Base-by-base conservation (phyloP, 768 basidiomycete genomes). In the Pholiota microspora region DNA sequence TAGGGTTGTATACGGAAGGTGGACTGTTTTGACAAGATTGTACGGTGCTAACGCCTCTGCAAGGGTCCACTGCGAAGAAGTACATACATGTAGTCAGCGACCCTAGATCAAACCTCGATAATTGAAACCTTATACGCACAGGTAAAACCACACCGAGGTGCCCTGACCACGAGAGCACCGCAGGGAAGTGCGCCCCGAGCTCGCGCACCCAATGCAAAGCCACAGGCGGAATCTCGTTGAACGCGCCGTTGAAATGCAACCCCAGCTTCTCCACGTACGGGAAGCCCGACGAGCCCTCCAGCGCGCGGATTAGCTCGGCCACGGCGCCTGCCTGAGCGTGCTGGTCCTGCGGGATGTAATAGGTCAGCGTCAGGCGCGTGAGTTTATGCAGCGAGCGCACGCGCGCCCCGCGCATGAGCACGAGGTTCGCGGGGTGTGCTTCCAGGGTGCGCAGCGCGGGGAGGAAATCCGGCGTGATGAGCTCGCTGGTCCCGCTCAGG, bases 381-480 rank as follows among this genome's bases (percentile, higher is more conserved):
- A 42, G 40, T 10, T 13, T 24, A 23, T 49, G 54, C 42, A 45
- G 28, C 15, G 49, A 38, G n/a, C 32, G 28, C 29, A 56, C 54
- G 31, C 49, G 21, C 42, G 34, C 49, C 21, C 36, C n/a, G 13
- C 32, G 18, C 48, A 49, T 56, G 21, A 45, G 21, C 8, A 16
- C 44, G 10, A 49, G n/a, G 49, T 50, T 51, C 42, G 49, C 54
- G 2, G 49, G 40, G 35, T 51, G 49, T 15, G 42, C 23, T 49
- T 56, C 54, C 32, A 49, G 42, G 38, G 29, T 50, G 38, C 54
- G 51, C 40, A 57, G 51, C 35, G 50, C 45, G 13, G 51, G 35
- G 34, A 49, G 50, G 51, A 57, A 48, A 23, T 13, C 45, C 7
- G 45, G 35, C 51, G 40, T 23, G 24, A 50, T 21, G 23, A 50